Evolutionary conservation across 371 early-diverging fungal species (phyloP), one percentile per base, ranked within the genome.

Genomic region (Mortierella sp.): DNA sequence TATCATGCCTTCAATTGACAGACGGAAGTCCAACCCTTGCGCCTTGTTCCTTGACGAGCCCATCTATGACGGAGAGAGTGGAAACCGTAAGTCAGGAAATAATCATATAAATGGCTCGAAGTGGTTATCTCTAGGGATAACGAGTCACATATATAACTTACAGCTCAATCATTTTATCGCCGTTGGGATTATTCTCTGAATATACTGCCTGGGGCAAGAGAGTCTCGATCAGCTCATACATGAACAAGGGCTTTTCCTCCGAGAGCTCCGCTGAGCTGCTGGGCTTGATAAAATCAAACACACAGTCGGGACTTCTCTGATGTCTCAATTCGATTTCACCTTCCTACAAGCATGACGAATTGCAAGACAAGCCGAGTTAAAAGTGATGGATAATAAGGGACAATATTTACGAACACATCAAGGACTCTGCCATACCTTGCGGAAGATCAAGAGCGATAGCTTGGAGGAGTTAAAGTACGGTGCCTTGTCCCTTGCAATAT

Each of bases 251-350:
- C 72, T 95, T 95, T 42, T 84, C 82, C 71, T 94, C 92, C 3
- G 89, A 89, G 6, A 89, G 70, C 48, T 91, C 90, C 17, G 81
- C 86, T 49, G 80, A 67, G 31, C 72, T 58, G 31, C 34, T 56
- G 0, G 96, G 96, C 71, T 93, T 93, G 47, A 94, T 79, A 83
- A 90, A 95, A 67, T 97, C 97, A 84, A 97, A 95, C 52, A 95
- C 87, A 70, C 93, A 94, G 75, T 97, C 97, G 12, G 97, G 92
- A 72, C 90, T 95, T 43, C 96, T 87, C 72, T 97, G 97, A 81
- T 97, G 96, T 37, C 96, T 80, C 48, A 97, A 81, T 50, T 97
- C 96, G 50, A 95, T 80, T 14, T 93, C 92, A 21, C 93, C 94
- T 51, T 87, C 92, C 84, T 89, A 60, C 32, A 19, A 37, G 6